Conservation (phyloP, 768 basidiomycete genomes). For the Pulveroboletus sp. region DNA sequence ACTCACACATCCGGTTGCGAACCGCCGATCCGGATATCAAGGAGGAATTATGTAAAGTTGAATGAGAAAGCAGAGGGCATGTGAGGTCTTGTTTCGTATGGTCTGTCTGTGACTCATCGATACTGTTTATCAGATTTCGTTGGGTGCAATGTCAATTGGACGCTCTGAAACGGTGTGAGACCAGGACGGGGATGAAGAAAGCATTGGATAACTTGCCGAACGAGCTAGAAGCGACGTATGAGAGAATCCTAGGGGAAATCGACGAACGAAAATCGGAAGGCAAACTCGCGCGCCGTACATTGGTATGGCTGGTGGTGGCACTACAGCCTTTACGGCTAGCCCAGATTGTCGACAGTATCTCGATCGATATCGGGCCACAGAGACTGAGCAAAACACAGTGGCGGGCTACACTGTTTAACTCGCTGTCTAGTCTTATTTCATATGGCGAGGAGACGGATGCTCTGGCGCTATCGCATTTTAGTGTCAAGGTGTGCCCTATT, state of each 20-base stretch:
- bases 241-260: background rate
- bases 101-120: background rate
- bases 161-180: background rate
- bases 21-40: background rate
- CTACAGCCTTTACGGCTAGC: background rate
- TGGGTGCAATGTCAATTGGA: constrained; percentile 8
- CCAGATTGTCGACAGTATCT: background rate
- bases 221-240: background rate
- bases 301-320: background rate
- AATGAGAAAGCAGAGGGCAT: background rate
- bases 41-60: background rate
- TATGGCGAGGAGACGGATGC: background rate
- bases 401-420: background rate
- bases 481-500: background rate
- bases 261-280: background rate
- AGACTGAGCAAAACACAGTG: background rate
- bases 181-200: background rate
- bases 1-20: background rate
- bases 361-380: background rate
- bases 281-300: background rate
- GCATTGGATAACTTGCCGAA: background rate
- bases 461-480: background rate
- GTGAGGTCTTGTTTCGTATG: background rate
- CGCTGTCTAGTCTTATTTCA: background rate
- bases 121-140: background rate